phyloP scores from a whole-genome alignment of 169 alveolate genomes.

The Hammondia hammondi region DNA sequence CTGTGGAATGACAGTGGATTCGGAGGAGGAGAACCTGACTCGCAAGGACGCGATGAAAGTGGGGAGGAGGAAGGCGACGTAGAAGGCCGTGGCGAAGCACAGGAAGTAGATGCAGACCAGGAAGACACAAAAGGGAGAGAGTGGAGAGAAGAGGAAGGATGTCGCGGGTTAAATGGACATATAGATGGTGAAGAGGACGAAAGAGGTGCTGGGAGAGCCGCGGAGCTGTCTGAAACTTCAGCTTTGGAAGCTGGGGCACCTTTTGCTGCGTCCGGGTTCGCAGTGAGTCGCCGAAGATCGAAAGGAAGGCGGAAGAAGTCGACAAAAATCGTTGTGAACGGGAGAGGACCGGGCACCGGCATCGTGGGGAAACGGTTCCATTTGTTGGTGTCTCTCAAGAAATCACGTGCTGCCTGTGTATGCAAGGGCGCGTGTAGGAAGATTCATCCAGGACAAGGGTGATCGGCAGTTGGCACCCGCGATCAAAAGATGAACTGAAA shows the following conservation, averaged over 20 bases:
- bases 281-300: background rate
- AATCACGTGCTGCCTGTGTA: background rate
- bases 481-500: too few species aligned
- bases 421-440: too few species aligned
- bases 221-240: background rate
- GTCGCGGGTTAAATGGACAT: too few species aligned
- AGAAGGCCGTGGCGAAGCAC: background rate
- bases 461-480: too few species aligned
- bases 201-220: background rate
- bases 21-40: too few species aligned
- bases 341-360: conserved; percentile 23
- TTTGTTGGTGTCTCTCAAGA: background rate
- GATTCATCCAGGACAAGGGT: too few species aligned
- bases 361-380: background rate
- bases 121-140: background rate
- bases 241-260: background rate
- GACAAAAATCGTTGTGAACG: conserved; percentile 13
- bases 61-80: background rate
- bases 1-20: too few species aligned
- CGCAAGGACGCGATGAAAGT: background rate
- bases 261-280: background rate
- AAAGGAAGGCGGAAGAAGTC: background rate
- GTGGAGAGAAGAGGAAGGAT: background rate
- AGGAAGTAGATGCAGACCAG: background rate
- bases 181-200: too few species aligned